Evolutionary conservation across 352 stramenopile genomes (phyloP).

Genomic region (Peronospora belbahrii): DNA sequence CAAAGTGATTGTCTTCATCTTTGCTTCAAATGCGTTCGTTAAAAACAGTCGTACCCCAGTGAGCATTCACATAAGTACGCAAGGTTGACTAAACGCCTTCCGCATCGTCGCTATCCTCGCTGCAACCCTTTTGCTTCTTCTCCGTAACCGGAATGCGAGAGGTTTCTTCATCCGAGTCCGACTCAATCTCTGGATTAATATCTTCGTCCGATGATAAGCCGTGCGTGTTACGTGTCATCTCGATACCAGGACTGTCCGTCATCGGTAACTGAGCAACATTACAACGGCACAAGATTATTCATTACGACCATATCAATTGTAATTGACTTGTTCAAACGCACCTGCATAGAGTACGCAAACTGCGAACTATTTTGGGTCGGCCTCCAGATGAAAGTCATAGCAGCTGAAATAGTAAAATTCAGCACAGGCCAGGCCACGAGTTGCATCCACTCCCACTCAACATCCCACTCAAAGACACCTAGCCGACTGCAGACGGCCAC

Average conservation of each 20-base stretch:
- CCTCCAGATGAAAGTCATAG: constrained; percentile 88
- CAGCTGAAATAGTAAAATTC: constrained; percentile 85
- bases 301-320: constrained; percentile 6
- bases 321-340: constrained; percentile 15
- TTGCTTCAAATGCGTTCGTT: background rate
- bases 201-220: constrained; percentile 47
- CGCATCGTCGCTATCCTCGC: constrained; percentile 38
- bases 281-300: constrained; percentile 3
- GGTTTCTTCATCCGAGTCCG: constrained; percentile 62
- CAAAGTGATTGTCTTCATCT: constrained; percentile 12
- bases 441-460: constrained; percentile 89
- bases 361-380: constrained; percentile 81
- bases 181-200: constrained; percentile 45
- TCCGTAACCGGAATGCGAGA: constrained; percentile 28
- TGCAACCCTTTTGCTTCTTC: constrained; percentile 34
- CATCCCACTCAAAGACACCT: constrained; percentile 85
- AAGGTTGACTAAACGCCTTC: constrained; percentile 31
- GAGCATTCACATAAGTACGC: background rate
- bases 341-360: constrained; percentile 82
- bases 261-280: constrained; percentile 51
- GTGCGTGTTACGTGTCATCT: constrained; percentile 51
- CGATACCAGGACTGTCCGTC: constrained; percentile 50
- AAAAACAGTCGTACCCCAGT: background rate
- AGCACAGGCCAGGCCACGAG: constrained; percentile 87
- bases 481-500: constrained; percentile 74